Evolutionary conservation across 306 rosid genomes (phyloP).

Genomic region (Adenanthera pavonina): DNA sequence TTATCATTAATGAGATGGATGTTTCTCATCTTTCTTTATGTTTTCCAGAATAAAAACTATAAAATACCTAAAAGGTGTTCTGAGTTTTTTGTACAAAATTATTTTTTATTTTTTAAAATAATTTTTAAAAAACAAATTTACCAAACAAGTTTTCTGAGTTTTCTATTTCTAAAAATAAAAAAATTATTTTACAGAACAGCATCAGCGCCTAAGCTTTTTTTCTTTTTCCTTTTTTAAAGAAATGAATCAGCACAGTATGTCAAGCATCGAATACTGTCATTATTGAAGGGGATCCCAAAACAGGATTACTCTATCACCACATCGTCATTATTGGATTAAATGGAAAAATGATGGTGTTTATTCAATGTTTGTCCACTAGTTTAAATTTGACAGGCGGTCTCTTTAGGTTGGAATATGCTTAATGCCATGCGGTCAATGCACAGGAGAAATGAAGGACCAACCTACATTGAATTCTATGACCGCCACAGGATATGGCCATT

Average conservation of each 20-base stretch:
- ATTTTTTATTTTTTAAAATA: no score
- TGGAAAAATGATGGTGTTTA: not conserved
- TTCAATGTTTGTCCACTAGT: constrained; percentile 37
- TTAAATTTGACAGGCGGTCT: constrained; percentile 27
- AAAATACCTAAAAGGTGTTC: no score
- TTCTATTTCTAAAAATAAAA: no score
- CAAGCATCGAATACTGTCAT: constrained; percentile 31
- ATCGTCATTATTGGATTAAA: constrained; percentile 35
- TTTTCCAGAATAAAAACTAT: no score
- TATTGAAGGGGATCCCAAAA: constrained; percentile 52
- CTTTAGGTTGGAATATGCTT: not conserved
- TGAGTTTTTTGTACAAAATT: no score
- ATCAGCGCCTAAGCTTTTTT: constrained; percentile 2
- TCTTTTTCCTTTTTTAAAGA: not conserved
- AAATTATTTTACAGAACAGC: no score
- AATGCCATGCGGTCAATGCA: constrained; percentile 9
- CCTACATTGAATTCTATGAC: constrained; percentile 42
- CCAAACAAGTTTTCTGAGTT: no score
- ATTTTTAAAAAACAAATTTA: no score
- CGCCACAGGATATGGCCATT: constrained; percentile 40
- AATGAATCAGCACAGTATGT: not conserved
- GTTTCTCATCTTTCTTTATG: no score
- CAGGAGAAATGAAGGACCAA: constrained; percentile 28
- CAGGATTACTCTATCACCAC: constrained; percentile 14
- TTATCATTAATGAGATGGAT: no score